Conservation (phyloP, 2,329 filamentous ascomycete genomes). For the Verticillium albo-atrum region DNA sequence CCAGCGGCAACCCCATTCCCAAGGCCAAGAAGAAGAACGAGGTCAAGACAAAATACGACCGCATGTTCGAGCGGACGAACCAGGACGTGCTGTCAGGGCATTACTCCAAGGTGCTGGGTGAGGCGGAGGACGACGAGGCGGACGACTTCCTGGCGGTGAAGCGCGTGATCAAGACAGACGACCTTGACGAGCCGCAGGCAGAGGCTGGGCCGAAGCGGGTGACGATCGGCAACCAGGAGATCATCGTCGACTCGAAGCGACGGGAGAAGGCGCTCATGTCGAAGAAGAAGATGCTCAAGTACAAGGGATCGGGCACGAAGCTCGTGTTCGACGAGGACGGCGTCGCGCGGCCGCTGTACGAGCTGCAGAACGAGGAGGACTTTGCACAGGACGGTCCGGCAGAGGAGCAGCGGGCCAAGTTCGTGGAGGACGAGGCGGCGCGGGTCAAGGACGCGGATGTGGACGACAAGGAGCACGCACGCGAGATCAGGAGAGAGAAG, state of each 20-base stretch:
- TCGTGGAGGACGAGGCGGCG: constrained; percentile 70
- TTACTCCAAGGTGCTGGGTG: constrained; percentile 75
- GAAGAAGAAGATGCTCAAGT: constrained; percentile 90
- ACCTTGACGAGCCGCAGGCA: constrained; percentile 45
- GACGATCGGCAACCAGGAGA: constrained; percentile 62
- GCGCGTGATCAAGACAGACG: constrained; percentile 71
- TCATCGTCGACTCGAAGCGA: constrained; percentile 90
- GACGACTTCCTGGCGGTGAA: constrained; percentile 87
- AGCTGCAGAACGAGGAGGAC: constrained; percentile 78
- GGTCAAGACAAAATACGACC: constrained; percentile 91
- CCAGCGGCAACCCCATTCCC: too few species aligned
- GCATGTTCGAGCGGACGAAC: constrained; percentile 96
- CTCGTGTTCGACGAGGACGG: constrained; percentile 92
- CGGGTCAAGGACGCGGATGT: constrained; percentile 72
- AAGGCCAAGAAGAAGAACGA: constrained; percentile 45
- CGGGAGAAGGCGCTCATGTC: constrained; percentile 92
- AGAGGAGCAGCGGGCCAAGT: constrained; percentile 70
- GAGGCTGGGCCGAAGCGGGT: constrained; percentile 48
- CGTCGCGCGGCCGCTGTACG: constrained; percentile 77
- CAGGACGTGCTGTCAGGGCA: constrained; percentile 94
- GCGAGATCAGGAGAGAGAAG: constrained; percentile 75
- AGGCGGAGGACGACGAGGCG: constrained; percentile 58
- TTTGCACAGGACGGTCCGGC: constrained; percentile 74
- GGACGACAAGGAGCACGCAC: constrained; percentile 75
- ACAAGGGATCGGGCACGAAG: constrained; percentile 81